Evolutionary conservation across 2,329 filamentous ascomycete genomes (phyloP), one percentile per base, ranked within the genome.

Genomic region (Colletotrichum agaves): DNA sequence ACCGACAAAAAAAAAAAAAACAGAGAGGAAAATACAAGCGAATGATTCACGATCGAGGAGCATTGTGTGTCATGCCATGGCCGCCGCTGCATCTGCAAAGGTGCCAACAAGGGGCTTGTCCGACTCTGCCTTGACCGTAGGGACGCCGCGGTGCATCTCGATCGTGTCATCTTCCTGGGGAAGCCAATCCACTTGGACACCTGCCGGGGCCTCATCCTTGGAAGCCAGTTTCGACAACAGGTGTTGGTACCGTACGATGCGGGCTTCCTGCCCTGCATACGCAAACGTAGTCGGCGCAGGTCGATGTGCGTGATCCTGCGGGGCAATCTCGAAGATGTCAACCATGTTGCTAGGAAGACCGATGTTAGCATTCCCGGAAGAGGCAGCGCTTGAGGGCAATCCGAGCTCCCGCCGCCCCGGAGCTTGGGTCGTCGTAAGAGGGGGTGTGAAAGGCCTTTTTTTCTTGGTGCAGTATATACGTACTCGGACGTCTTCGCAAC

Each of bases 401-500:
- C 61, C 27, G 27, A 27, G 27, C 27, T 27, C 3, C 65, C 65
- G 37, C 41, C 53, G 23, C 17, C 65, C 65, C 47, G 65, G 65
- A 68, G 39, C 49, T 65, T 33, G 44, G 43, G 61, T 61, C 57
- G 33, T 49, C 17, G 46, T 49, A 8, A 17, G 5, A 44, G 13
- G 17, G 44, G 10, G 41, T 27, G 27, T 1, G 27, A 27, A 27
- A 7, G 27, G 27, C 27, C 27, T 27, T 27, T 6, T 27, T 27
- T 27, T 27, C 27, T 7, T n/a, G 6, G 37, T 27, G 17, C 33
- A 15, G 41, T 43, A 27, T 27, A 27, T 27, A 74, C 83, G 70
- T 81, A 90, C 88, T 89, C 87, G 53, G 88, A 89, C 55, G 88
- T 90, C 71, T 86, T 86, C 50, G 87, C 86, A 35, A 90, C 87